Evolutionary conservation across 108 stramenopile species (phyloP), one percentile per base, ranked within the genome.

Genomic region (Discostella pseudostelligera): DNA sequence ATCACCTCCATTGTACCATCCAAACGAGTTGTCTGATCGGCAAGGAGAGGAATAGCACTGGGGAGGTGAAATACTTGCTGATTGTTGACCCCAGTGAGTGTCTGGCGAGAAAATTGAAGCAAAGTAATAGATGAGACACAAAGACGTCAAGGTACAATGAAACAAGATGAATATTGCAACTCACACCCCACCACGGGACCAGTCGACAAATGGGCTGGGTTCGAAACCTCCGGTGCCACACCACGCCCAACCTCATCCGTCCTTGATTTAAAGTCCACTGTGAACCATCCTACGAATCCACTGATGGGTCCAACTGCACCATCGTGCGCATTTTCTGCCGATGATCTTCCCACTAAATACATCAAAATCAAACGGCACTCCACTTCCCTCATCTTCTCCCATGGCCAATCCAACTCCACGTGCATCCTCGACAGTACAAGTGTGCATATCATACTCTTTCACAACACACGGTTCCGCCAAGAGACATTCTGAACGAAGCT

Each of bases 261-360:
- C 54, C 90, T 72, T 26, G 79, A 84, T 29, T 83, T 82, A 80
- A 98, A 98, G 79, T 98, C 96, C 13, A 93, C 73, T 19, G 94
- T 95, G 70, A 98, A 98, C 98, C 98, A 98, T 19, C 98, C 96
- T 13, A 96, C 96, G 63, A 98, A 90, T 40, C 95, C 98, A 65
- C 86, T 88, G 29, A 97, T 82, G 6, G 88, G 84, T n/a, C 82
- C 85, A 1, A 48, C 21, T 13, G 54, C 69, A 57, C 37, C 50
- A 36, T 56, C 64, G 11, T 56, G 49, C 16, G 56, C 59, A 5
- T 25, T 20, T 7, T 22, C 26, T 25, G 53, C 16, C 29, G 35
- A 54, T n/a, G 29, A 35, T 35, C 72, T 73, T 39, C 92, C 85
- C 60, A 81, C 78, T 39, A 8, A 8, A n/a, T n/a, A 96, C 49